Conservation (phyloP, 2,329 filamentous ascomycete species). For the Trichoderma semiorbis region DNA sequence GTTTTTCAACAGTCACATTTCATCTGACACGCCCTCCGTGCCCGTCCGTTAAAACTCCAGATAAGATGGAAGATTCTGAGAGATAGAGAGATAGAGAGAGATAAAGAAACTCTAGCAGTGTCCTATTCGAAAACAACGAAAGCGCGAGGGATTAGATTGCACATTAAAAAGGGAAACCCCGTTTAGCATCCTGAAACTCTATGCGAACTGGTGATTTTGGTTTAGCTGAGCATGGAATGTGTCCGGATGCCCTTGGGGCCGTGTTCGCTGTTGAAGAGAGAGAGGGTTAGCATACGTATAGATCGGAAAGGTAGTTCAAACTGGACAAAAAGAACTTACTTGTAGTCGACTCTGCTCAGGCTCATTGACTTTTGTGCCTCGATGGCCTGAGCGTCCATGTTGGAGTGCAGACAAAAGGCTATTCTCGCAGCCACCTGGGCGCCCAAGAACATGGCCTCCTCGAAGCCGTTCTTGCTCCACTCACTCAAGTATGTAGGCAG, state of each 20-base stretch:
- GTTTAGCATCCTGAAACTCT: background rate
- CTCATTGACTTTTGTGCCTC: slow-evolving; percentile 56
- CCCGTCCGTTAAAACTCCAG: slow-evolving; percentile 16
- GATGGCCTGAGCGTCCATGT: slow-evolving; percentile 49
- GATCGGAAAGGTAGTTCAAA: background rate
- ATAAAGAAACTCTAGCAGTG: background rate
- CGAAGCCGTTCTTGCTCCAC: slow-evolving; percentile 77
- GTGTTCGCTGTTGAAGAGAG: slow-evolving; percentile 41
- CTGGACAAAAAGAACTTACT: slow-evolving; percentile 42
- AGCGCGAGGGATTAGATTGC: background rate
- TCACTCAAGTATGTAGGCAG: slow-evolving; percentile 84
- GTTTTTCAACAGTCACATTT: background rate
- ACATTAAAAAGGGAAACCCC: background rate
- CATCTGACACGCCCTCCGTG: slow-evolving; percentile 2
- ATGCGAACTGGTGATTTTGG: background rate
- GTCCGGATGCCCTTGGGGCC: slow-evolving; percentile 53
- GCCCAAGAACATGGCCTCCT: slow-evolving; percentile 83
- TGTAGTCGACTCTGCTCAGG: slow-evolving; percentile 57
- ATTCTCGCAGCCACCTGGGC: slow-evolving; percentile 75
- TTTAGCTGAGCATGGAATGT: slow-evolving; percentile 50
- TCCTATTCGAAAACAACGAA: background rate
- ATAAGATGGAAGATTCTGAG: slow-evolving; percentile 5
- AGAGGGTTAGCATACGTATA: background rate
- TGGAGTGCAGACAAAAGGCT: slow-evolving; percentile 55
- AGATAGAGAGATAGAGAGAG: background rate